A percentile compares a stretch with the other conserved stretches of the same genome.
phyloP scores from a whole-genome alignment of 257 asterid genomes.

The Catharanthus roseus region DNA sequence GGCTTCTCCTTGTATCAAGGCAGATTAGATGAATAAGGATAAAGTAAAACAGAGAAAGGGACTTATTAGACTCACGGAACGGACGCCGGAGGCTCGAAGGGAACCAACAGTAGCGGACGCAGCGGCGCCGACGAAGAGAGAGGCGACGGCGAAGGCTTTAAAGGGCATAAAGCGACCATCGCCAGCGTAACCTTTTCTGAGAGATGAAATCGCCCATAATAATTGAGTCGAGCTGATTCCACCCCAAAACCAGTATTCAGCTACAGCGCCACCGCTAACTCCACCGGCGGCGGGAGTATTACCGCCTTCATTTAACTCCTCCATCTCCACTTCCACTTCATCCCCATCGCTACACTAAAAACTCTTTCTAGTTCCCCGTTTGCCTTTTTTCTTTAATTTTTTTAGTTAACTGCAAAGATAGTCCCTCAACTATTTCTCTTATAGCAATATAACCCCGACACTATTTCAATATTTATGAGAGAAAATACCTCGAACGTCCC shows the following conservation, averaged over 20 bases:
- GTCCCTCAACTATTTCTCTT: too few relatives aligned
- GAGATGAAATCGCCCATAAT: constrained; percentile 43
- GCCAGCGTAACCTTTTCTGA: constrained; percentile 48
- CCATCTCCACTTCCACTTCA: constrained; percentile 32
- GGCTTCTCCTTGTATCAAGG: too few relatives aligned
- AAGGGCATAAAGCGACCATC: constrained; percentile 58
- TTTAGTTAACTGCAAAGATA: too few relatives aligned
- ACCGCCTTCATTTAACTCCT: constrained; percentile 20
- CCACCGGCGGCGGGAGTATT: constrained; percentile 16
- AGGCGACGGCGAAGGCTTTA: constrained; percentile 72
- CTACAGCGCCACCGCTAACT: constrained; percentile 25
- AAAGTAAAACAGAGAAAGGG: background rate
- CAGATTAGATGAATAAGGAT: too few relatives aligned
- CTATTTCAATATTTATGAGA: too few relatives aligned
- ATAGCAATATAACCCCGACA: too few relatives aligned
- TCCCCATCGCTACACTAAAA: background rate
- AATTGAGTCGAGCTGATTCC: constrained; percentile 60
- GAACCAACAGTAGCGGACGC: constrained; percentile 55
- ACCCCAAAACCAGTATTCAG: constrained; percentile 56
- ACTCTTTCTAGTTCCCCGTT: too few relatives aligned
- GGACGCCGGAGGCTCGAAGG: constrained; percentile 52
- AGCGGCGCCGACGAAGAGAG: constrained; percentile 69
- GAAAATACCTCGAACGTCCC: too few relatives aligned
- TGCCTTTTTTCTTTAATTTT: too few relatives aligned
- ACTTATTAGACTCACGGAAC: constrained; percentile 36